Evolutionary conservation across 495 filamentous ascomycete species (phyloP).

Genomic region (Hyaloscypha variabilis): DNA sequence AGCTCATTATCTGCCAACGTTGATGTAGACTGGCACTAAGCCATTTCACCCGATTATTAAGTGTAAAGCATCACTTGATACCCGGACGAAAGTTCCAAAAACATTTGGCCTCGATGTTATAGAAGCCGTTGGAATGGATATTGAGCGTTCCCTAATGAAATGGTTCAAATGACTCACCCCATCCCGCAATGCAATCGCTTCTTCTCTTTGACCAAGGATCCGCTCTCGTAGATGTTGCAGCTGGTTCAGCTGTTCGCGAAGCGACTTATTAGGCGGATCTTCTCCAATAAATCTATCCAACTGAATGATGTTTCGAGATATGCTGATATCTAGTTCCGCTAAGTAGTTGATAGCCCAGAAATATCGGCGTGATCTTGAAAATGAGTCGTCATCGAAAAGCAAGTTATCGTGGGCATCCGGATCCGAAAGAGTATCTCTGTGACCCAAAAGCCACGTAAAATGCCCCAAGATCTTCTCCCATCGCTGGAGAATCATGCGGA

Average conservation of each 20-base stretch:
- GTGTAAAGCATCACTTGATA: neutral
- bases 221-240: neutral
- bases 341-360: conserved; percentile 39
- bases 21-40: neutral
- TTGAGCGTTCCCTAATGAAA: conserved; percentile 1
- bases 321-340: conserved; percentile 31
- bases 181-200: conserved; percentile 14
- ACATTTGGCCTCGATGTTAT: neutral
- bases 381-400: conserved; percentile 34
- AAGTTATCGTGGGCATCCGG: conserved; percentile 37
- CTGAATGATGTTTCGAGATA: conserved; percentile 35
- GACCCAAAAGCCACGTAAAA: conserved; percentile 34
- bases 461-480: conserved; percentile 35
- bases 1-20: neutral
- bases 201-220: conserved; percentile 8
- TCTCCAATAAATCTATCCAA: conserved; percentile 4
- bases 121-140: neutral
- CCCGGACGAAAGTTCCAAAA: neutral
- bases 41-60: conserved; percentile 27
- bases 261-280: conserved; percentile 3
- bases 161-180: conserved; percentile 14
- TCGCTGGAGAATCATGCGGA: conserved; percentile 12
- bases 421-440: conserved; percentile 32
- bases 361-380: conserved; percentile 38
- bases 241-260: neutral